Evolutionary conservation across 1,139 yeast genomes (phyloP).

Genomic region (Magnusiomyces sp.): DNA sequence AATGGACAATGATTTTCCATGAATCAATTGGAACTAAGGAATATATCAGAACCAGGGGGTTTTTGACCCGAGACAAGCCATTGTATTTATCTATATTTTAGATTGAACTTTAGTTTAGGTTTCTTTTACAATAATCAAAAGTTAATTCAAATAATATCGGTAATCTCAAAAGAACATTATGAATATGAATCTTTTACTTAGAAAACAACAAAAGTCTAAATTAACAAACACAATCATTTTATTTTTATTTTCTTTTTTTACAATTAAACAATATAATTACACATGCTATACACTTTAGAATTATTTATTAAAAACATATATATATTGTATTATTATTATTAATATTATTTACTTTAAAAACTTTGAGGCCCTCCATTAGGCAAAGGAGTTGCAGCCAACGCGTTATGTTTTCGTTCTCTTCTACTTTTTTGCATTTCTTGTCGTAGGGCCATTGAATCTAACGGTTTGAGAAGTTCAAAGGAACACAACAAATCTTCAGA

Average conservation of each 20-base stretch:
- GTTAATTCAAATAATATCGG: not conserved
- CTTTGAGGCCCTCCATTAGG: slow-evolving; percentile 3
- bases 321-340: no score
- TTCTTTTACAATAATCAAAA: not conserved
- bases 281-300: no score
- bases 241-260: not conserved
- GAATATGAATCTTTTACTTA: not conserved
- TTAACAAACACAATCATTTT: not conserved
- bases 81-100: no score
- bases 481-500: slow-evolving; percentile 86
- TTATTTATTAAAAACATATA: no score
- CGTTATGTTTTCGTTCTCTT: slow-evolving; percentile 29
- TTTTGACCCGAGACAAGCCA: no score
- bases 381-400: slow-evolving; percentile 3
- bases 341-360: no score
- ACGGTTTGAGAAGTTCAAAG: slow-evolving; percentile 86
- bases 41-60: no score
- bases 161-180: not conserved
- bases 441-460: slow-evolving; percentile 86
- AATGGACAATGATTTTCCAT: no score
- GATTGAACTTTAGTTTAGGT: no score
- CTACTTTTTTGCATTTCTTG: slow-evolving; percentile 47
- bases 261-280: no score
- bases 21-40: no score
- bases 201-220: not conserved